These are phyloP conservation scores for Oenanthe sinensis DNA, from an alignment of 129 eudicot species.

Conservation along the genomic window DNA sequence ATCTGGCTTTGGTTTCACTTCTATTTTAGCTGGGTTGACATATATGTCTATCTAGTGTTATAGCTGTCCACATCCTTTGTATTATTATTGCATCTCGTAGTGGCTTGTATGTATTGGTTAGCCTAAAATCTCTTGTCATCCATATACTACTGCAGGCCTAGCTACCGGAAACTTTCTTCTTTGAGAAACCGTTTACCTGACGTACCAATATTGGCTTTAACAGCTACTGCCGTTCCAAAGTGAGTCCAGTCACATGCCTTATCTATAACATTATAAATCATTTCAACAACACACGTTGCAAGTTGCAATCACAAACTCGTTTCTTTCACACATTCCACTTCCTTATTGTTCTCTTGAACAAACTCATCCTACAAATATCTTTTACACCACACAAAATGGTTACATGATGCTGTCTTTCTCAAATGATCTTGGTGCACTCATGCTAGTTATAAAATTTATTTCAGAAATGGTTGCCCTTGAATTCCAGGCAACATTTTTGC, in stretches of 20 bases:
- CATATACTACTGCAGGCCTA: conserved; percentile 53
- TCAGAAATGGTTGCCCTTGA: background rate
- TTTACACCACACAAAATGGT: background rate
- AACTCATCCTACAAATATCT: background rate
- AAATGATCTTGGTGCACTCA: background rate
- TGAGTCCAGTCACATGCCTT: conserved; percentile 31
- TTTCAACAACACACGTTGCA: no score
- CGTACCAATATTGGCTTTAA: conserved; percentile 81
- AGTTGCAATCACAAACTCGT: background rate
- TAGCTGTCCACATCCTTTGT: background rate
- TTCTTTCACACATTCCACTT: background rate
- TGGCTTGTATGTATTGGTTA: background rate
- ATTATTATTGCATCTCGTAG: background rate
- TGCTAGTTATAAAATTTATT: background rate
- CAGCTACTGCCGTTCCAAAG: conserved; percentile 99
- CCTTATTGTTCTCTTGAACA: background rate
- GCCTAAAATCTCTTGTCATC: background rate
- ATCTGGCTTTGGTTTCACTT: background rate
- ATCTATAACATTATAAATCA: background rate
- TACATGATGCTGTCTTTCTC: background rate
- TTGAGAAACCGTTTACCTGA: conserved; percentile 57
- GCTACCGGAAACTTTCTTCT: conserved; percentile 88
- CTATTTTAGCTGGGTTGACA: background rate
- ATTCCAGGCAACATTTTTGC: background rate
- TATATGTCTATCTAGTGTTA: background rate